Evolutionary conservation across 179 eudicot genomes (phyloP), one percentile per base, ranked within the genome.

Genomic region (Beta lomatogona): DNA sequence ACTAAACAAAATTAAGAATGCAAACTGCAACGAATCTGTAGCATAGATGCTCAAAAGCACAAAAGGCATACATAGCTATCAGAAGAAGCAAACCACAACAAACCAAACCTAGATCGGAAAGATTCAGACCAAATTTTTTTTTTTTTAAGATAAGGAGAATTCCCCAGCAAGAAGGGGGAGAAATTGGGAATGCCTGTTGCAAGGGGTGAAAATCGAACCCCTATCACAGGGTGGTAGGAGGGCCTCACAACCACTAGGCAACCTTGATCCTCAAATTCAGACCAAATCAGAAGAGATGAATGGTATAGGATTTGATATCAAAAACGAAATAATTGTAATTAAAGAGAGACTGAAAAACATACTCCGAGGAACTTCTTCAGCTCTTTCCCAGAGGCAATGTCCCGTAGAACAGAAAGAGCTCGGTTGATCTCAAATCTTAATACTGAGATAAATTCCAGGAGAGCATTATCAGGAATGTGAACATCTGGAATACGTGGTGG

Each of bases 281-380:
- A 36, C 41, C 3, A 36, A 36, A 36, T 36, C 3, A 36, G 2
- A 36, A 36, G 2, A 36, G 41, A 36, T 2, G 2, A 36, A 36
- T 36, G 41, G 41, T 31, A 19, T 55, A 12, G 25, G 55, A 52
- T 36, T 60, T 60, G 19, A 52, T 16, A 45, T 71, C 70, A 48
- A 71, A 59, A 58, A 18, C 41, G n/a, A 46, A 31, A 57, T 48
- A 41, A 52, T 45, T 6, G 11, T 12, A 52, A 18, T 31, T 4
- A 12, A 61, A 22, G 25, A 68, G 21, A 77, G 60, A 69, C 31
- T 61, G 21, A 77, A 75, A 59, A 13, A 85, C 87, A 79, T 93
- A 93, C 97, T 69, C 75, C 77, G 6, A 93, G 84, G 83, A 93
- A 90, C 63, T 88, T 93, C 85, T 87, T 93, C 41, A 91, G 75